These are phyloP conservation scores for Anthracocystis walkeri DNA, from an alignment of 1,284 basidiomycete species.

Conservation along the genomic window DNA sequence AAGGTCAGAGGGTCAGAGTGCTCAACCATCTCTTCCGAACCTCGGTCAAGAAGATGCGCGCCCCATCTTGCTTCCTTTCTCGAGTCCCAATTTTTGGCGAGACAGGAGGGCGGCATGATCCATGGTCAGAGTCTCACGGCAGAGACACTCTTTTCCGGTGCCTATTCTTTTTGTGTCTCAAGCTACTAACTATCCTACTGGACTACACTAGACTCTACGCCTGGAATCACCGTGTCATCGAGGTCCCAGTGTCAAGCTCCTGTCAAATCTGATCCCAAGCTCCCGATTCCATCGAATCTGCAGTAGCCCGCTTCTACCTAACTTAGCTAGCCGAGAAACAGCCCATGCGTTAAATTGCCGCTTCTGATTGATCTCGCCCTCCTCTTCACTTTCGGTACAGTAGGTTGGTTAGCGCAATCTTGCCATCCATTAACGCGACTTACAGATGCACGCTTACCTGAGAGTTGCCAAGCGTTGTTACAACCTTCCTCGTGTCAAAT, in stretches of 20 bases:
- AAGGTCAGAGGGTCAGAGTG: too few species aligned
- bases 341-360: too few species aligned
- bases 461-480: neutral
- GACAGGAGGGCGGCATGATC: slow-evolving; percentile 1
- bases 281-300: neutral
- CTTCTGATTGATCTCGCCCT: too few species aligned
- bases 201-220: too few species aligned
- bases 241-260: neutral
- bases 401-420: neutral
- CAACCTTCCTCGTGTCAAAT: neutral
- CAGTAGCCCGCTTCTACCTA: neutral
- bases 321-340: slow-evolving; percentile 3
- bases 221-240: too few species aligned
- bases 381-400: too few species aligned
- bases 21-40: slow-evolving; percentile 11
- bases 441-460: neutral
- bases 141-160: too few species aligned
- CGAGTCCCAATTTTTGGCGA: neutral
- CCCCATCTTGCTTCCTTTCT: neutral
- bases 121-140: too few species aligned
- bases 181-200: too few species aligned
- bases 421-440: neutral
- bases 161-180: too few species aligned
- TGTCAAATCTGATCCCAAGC: neutral
- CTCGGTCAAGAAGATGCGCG: slow-evolving; percentile 14